Evolutionary conservation across 1,284 basidiomycete genomes (phyloP).

Genomic region (Malassezia sympodialis): DNA sequence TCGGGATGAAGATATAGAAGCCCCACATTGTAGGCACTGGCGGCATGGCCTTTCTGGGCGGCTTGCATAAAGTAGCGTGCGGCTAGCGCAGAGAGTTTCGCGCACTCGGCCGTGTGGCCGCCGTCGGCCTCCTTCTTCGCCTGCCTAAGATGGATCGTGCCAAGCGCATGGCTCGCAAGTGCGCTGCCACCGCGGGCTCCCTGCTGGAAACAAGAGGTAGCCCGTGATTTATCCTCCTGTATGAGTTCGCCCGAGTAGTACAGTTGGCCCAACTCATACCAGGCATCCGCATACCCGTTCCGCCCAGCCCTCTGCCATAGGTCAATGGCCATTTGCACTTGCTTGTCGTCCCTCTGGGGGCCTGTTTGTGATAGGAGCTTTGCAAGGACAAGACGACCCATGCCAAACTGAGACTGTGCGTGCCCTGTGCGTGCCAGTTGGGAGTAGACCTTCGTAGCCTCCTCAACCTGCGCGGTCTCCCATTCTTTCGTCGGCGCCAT

Average conservation of each 20-base stretch:
- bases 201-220: slow-evolving; percentile 19
- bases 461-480: slow-evolving; percentile 14
- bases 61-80: slow-evolving; percentile 29
- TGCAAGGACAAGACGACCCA: slow-evolving; percentile 27
- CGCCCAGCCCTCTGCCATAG: slow-evolving; percentile 30
- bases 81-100: not conserved
- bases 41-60: slow-evolving; percentile 31
- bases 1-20: slow-evolving; percentile 23
- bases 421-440: slow-evolving; percentile 27
- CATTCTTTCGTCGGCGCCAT: slow-evolving; percentile 18
- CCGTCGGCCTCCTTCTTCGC: slow-evolving; percentile 13
- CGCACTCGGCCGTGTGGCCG: slow-evolving; percentile 17
- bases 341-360: slow-evolving; percentile 14
- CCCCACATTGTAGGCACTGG: slow-evolving; percentile 36
- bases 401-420: slow-evolving; percentile 24
- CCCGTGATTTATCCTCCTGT: slow-evolving; percentile 19
- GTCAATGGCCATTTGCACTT: slow-evolving; percentile 17
- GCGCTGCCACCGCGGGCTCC: slow-evolving; percentile 23
- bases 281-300: slow-evolving; percentile 31
- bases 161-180: slow-evolving; percentile 12
- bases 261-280: slow-evolving; percentile 29
- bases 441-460: slow-evolving; percentile 24
- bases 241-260: slow-evolving; percentile 23
- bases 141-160: slow-evolving; percentile 4
- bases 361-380: slow-evolving; percentile 15